These are phyloP conservation scores for Thyridium curvatum DNA, from an alignment of 2,329 filamentous ascomycete species.

Conservation along the genomic window DNA sequence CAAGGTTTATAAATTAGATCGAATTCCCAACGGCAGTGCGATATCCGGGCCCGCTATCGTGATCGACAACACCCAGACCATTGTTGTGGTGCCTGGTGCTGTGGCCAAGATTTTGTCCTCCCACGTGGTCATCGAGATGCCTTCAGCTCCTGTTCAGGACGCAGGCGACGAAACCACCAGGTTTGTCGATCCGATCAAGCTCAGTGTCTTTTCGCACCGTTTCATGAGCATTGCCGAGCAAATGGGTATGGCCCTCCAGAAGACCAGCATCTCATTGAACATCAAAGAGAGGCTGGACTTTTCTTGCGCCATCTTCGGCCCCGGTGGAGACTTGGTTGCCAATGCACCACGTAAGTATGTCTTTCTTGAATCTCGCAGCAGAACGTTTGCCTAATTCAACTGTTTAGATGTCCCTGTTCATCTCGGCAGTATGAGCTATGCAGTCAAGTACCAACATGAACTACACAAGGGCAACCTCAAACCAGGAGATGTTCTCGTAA, in stretches of 20 bases:
- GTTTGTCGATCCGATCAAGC: conserved; percentile 57
- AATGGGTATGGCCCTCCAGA: conserved; percentile 65
- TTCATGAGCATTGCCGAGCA: conserved; percentile 71
- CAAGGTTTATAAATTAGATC: conserved; percentile 59
- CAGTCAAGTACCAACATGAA: conserved; percentile 51
- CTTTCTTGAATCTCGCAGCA: no score
- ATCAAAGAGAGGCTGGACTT: conserved; percentile 69
- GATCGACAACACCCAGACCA: conserved; percentile 62
- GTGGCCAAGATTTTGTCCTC: conserved; percentile 59
- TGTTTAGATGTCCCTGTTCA: conserved; percentile 55
- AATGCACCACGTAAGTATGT: conserved; percentile 47
- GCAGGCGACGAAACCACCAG: conserved; percentile 29
- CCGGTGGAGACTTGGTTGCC: conserved; percentile 60
- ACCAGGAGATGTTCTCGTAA: conserved; percentile 66
- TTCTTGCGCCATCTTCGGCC: conserved; percentile 65
- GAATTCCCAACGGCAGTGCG: conserved; percentile 52
- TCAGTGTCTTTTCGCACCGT: conserved; percentile 64
- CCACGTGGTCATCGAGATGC: conserved; percentile 64
- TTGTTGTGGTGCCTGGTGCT: conserved; percentile 60
- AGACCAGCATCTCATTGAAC: conserved; percentile 64
- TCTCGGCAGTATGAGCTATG: conserved; percentile 66
- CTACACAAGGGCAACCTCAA: conserved; percentile 57
- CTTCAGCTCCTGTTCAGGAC: conserved; percentile 29
- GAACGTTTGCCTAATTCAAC: no score
- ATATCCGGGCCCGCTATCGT: conserved; percentile 61